Evolutionary conservation across 495 filamentous ascomycete genomes (phyloP).

Genomic region (Aspergillus campestris): DNA sequence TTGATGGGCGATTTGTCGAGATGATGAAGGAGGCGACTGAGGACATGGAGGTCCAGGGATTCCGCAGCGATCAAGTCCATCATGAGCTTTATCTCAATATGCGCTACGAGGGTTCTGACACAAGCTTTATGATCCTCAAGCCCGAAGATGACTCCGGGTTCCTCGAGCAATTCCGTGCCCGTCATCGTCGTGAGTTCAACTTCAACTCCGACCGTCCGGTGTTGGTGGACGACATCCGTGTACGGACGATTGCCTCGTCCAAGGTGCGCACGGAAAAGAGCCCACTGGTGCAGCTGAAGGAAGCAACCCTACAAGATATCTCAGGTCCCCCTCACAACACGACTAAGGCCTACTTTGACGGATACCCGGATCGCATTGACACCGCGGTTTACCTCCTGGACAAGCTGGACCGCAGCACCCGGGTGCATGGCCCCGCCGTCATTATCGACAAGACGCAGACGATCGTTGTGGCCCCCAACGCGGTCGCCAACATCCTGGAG

Average conservation of each 20-base stretch:
- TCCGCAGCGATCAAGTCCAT: slow-evolving; percentile 30
- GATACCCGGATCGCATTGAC: slow-evolving; percentile 61
- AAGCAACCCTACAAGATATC: slow-evolving; percentile 23
- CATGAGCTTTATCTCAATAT: slow-evolving; percentile 47
- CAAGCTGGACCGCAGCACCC: slow-evolving; percentile 66
- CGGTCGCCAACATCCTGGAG: slow-evolving; percentile 42
- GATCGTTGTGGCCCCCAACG: slow-evolving; percentile 78
- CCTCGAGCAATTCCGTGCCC: slow-evolving; percentile 33
- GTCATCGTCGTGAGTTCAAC: slow-evolving; percentile 44
- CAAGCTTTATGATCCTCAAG: slow-evolving; percentile 43
- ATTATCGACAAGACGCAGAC: slow-evolving; percentile 94
- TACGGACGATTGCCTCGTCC: slow-evolving; percentile 37
- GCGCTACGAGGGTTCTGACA: slow-evolving; percentile 46
- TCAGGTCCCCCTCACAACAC: slow-evolving; percentile 18
- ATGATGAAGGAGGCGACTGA: slow-evolving; percentile 25
- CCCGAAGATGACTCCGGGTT: slow-evolving; percentile 34
- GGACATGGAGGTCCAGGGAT: slow-evolving; percentile 33
- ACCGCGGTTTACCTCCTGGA: slow-evolving; percentile 82
- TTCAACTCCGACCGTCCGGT: slow-evolving; percentile 44
- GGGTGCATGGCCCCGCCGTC: slow-evolving; percentile 77
- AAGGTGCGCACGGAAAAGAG: slow-evolving; percentile 35
- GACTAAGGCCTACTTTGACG: slow-evolving; percentile 41
- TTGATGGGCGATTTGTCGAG: slow-evolving; percentile 25
- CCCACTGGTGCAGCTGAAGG: slow-evolving; percentile 30
- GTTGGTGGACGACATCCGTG: slow-evolving; percentile 46